Evolutionary conservation across 306 rosid species (phyloP), one percentile per base, ranked within the genome.

Genomic region (Rubus parviflorus): DNA sequence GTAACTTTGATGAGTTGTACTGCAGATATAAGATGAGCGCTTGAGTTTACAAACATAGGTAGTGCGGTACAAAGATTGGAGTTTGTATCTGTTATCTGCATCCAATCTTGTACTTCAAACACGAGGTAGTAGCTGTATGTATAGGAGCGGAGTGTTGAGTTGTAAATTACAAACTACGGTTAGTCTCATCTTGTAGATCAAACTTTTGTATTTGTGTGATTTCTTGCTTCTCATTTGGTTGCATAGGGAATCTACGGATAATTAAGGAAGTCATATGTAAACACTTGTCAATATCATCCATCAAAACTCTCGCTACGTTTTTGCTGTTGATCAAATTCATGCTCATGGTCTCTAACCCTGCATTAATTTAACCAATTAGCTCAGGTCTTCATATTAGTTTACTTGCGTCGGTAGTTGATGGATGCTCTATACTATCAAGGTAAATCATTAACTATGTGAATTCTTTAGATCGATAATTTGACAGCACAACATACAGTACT

Each of bases 121-220:
- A 75, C 67, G 76, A 72, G 87, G 78, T 85, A 70, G 78, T 66
- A 35, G 71, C 81, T 81, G 78, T 74, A 80, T 88, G 82, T 81
- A 81, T 62, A 85, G 87, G 76, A 78, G 75, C 80, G 81, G 87
- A 80, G 75, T 80, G 75, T 17, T 81, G 70, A 70, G 78, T 76
- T 90, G 93, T 88, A 87, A 80, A 87, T 87, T 82, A 79, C 70
- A 68, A 54, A 42, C 30, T 11, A 43, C 17, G 68, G 60, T 73
- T 67, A 72, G 53, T 53, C 65, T 64, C 70, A 56, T 80, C 56
- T 3, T 88, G 83, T 84, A 82, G 78, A 75, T 83, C 82, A 56
- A 86, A 72, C 83, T 77, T 75, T 41, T 79, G 84, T 72, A 57
- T 52, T 69, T 73, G 78, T 71, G 73, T 75, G 57, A 13, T 72